Conservation (phyloP, 148 eudicot species). For the Chenopodium quinoa region DNA sequence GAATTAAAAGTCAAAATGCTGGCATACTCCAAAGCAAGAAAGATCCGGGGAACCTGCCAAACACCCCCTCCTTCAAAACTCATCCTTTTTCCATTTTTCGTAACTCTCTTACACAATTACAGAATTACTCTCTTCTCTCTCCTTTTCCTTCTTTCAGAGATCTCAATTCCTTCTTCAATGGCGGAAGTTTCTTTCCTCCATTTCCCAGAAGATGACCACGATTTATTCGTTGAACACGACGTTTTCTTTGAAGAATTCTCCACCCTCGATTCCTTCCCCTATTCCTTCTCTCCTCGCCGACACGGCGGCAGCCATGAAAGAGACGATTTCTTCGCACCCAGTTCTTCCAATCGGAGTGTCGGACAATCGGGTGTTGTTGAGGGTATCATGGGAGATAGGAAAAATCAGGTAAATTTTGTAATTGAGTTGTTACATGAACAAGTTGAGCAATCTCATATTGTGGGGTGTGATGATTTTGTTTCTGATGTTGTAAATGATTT, state of each 20-base stretch:
- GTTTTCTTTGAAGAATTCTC: conserved; percentile 17
- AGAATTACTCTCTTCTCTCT: background rate
- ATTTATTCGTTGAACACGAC: conserved; percentile 18
- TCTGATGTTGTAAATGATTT: conserved; percentile 31
- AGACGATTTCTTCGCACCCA: background rate
- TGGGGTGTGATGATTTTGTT: conserved; percentile 11
- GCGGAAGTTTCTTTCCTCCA: conserved; percentile 43
- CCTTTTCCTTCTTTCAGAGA: background rate
- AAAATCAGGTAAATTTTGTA: conserved; percentile 58
- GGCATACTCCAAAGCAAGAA: background rate
- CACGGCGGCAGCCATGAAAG: background rate
- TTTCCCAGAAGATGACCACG: conserved; percentile 39
- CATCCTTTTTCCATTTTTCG: too few species aligned
- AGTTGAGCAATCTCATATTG: conserved; percentile 46
- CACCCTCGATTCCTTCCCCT: conserved; percentile 33
- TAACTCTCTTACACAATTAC: too few species aligned
- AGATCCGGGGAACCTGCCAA: conserved; percentile 11
- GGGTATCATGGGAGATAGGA: conserved; percentile 31
- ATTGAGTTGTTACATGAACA: conserved; percentile 53
- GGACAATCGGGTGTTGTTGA: conserved; percentile 1
- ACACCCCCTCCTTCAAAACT: too few species aligned
- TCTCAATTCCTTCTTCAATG: conserved; percentile 33
- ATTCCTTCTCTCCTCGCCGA: conserved; percentile 20
- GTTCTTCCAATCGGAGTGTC: background rate
- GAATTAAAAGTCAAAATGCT: background rate